Evolutionary conservation across 495 filamentous ascomycete species (phyloP), one percentile per base, ranked within the genome.

Genomic region (Penicillium simplicissimum): DNA sequence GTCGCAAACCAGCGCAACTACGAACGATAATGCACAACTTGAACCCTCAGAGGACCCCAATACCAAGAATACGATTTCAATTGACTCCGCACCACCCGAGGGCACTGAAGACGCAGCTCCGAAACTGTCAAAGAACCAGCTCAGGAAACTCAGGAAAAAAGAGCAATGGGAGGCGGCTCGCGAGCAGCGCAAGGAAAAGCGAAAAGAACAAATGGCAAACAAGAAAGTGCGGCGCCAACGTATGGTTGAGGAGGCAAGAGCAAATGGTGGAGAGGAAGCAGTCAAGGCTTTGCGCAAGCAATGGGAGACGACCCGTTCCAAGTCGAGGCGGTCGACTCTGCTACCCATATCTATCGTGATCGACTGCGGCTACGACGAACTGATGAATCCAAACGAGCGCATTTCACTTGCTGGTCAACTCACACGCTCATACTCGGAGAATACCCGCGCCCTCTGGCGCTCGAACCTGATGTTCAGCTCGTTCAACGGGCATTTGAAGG

Each of bases 341-440:
- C 76, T 93, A 8, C 93, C 94, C 3, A 73, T 98, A 8, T 83
- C 91, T 0, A 68, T 98, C 64, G 76, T 99, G 38, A 74, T 99
- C 63, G 95, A 99, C 72, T 98, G 96, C 72, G 87, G 90, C 61
- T 99, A 94, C 64, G 92, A 99, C 64, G 83, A 90, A 11, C 79
- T 94, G 67, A 99, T 99, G 95, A 79, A 76, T 31, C 86, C 90
- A 0, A 85, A 88, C 55, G 96, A 99, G 69, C 79, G 91, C 17
- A 86, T 90, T 8, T 97, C 92, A 3, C 82, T 98, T 10, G 85
- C 82, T 2, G 82, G 83, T 28, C 95, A 99, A 74, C 74, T 99
- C 57, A 95, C 91, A 3, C 81, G 96, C 21, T 87, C 83, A 63
- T 98, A 99, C 77, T 92, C 93, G 4, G 89, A 96, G 65, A 97